A percentile compares a stretch with the other conserved stretches of the same genome.
Conservation (phyloP, 257 asterid species). For the Fraxinus americana region DNA sequence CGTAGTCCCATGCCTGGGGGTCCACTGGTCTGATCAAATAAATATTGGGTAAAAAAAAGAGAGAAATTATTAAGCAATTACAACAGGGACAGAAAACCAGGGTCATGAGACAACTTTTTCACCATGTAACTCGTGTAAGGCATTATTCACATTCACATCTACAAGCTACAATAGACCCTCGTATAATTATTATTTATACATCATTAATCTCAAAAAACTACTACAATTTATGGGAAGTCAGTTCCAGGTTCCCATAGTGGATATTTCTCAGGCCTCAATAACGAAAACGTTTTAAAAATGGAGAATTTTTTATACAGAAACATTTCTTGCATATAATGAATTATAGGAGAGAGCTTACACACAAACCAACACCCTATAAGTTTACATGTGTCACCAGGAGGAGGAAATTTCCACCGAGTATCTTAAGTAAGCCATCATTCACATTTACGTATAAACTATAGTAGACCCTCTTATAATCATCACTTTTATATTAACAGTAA, state of each 20-base stretch:
- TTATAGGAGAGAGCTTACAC: not conserved
- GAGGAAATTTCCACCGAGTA: slow-evolving; percentile 7
- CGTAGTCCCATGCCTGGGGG: slow-evolving; percentile 76
- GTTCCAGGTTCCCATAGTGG: not conserved
- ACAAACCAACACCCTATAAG: not conserved
- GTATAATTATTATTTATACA: not conserved
- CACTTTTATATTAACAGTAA: too few species aligned
- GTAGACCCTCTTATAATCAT: not conserved
- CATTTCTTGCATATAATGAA: not conserved
- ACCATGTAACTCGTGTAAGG: slow-evolving; percentile 11
- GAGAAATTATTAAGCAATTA: slow-evolving; percentile 23
- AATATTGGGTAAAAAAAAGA: not conserved
- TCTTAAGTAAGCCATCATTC: slow-evolving; percentile 1
- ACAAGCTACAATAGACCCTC: not conserved
- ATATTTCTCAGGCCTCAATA: not conserved
- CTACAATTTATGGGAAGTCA: not conserved
- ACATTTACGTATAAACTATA: not conserved
- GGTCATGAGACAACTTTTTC: slow-evolving; percentile 3
- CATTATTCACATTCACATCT: slow-evolving; percentile 5
- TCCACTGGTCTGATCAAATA: slow-evolving; percentile 65
- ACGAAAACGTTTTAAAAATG: not conserved
- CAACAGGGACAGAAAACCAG: slow-evolving; percentile 5
- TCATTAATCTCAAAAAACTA: not conserved
- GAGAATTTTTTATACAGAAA: not conserved
- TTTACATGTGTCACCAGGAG: not conserved